A percentile compares a stretch with the other conserved stretches of the same genome.
These are phyloP conservation scores for Talaromyces sp. DNA, from an alignment of 2,329 filamentous ascomycete species.

Conservation along the genomic window DNA sequence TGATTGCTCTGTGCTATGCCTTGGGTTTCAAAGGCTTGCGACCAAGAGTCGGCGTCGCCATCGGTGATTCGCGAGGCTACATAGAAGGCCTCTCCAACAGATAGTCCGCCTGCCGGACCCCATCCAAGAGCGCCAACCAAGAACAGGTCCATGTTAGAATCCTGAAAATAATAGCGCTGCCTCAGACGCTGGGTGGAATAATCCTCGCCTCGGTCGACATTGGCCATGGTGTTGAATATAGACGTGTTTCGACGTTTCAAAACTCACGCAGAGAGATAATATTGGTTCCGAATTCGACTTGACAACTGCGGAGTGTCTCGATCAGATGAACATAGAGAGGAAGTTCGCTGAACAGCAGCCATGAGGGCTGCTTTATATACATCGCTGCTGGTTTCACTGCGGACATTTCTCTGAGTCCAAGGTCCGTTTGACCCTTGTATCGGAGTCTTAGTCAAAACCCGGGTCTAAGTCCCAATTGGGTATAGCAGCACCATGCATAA, in stretches of 20 bases:
- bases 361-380: not conserved
- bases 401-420: not conserved
- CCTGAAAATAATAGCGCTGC: not conserved
- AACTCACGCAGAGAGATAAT: not conserved
- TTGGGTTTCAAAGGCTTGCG: not conserved
- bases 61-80: constrained; percentile 4
- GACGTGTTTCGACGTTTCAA: not conserved
- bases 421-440: not conserved
- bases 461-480: not conserved
- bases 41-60: constrained; percentile 1
- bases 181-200: not conserved
- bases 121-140: not conserved
- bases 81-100: not conserved
- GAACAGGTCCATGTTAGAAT: not conserved
- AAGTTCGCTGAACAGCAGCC: not conserved
- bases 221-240: not conserved
- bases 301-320: not conserved
- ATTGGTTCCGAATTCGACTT: not conserved
- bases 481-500: not conserved
- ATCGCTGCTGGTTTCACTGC: not conserved
- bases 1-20: not conserved
- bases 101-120: not conserved
- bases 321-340: not conserved
- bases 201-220: not conserved
- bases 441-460: not conserved